Percentiles rank a stretch among this genome's conserved stretches.
These are phyloP conservation scores for Fusarium euwallaceae DNA, from an alignment of 2,329 filamentous ascomycete species.

Conservation along the genomic window DNA sequence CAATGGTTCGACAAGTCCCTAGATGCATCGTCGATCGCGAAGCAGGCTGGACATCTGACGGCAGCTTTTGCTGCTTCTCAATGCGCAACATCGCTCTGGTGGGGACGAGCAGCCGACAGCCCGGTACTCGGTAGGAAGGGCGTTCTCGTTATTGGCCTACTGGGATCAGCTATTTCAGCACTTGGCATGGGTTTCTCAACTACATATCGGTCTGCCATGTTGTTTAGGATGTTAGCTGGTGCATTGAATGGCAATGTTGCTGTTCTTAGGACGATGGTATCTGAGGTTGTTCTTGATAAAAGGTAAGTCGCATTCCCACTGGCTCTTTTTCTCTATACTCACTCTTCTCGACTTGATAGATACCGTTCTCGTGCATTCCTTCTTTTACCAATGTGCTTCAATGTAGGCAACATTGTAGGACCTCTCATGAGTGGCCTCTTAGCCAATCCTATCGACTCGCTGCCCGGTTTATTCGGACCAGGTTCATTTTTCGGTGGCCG, in stretches of 20 bases:
- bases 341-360: not conserved
- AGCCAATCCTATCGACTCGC: not conserved
- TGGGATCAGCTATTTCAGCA: not conserved
- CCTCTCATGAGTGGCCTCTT: not conserved
- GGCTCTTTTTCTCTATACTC: not conserved
- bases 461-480: slow-evolving; percentile 31
- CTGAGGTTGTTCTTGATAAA: not conserved
- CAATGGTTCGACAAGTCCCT: slow-evolving; percentile 40
- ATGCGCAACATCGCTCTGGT: slow-evolving; percentile 32
- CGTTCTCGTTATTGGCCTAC: not conserved
- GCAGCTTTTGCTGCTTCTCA: slow-evolving; percentile 37
- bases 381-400: slow-evolving; percentile 2
- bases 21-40: slow-evolving; percentile 40
- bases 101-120: slow-evolving; percentile 9
- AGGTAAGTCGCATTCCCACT: not conserved
- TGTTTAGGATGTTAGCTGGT: not conserved
- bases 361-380: not conserved
- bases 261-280: not conserved
- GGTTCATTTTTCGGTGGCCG: not conserved
- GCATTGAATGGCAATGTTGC: not conserved
- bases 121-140: not conserved
- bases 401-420: slow-evolving; percentile 12
- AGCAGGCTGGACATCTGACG: slow-evolving; percentile 30
- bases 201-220: not conserved
- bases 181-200: not conserved